These are phyloP conservation scores for Rhododendron williamsianum DNA, from an alignment of 148 eudicot species.

Conservation along the genomic window DNA sequence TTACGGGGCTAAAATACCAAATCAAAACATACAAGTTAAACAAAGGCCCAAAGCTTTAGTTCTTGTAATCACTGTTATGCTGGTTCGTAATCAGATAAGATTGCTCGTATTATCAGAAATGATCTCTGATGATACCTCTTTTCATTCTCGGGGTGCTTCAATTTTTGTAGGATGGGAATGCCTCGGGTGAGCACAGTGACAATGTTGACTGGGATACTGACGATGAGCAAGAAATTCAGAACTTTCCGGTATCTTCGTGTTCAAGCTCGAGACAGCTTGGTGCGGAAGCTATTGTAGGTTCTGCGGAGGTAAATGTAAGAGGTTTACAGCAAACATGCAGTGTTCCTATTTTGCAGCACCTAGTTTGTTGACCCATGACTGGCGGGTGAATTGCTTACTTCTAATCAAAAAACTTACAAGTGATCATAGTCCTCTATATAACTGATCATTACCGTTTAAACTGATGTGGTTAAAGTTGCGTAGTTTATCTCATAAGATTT, in stretches of 20 bases:
- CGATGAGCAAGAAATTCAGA: constrained; percentile 55
- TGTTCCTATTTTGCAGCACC: neutral
- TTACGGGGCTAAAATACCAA: too few species aligned
- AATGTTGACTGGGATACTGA: constrained; percentile 63
- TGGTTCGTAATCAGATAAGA: neutral
- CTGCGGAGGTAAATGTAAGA: constrained; percentile 39
- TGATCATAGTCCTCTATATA: neutral
- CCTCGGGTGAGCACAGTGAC: constrained; percentile 34
- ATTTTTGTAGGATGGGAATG: constrained; percentile 33
- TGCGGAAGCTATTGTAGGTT: constrained; percentile 14
- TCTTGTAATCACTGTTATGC: neutral
- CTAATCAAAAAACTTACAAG: neutral
- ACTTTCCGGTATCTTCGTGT: constrained; percentile 20
- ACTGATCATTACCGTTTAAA: neutral
- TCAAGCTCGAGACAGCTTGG: constrained; percentile 22
- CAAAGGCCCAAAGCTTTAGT: neutral
- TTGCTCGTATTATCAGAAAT: neutral
- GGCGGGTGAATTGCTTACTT: neutral
- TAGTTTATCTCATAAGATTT: neutral
- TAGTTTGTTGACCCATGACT: neutral
- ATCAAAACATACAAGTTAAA: neutral
- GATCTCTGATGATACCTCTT: neutral
- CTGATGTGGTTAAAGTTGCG: neutral
- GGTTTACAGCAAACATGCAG: neutral
- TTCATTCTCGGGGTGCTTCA: neutral